These are phyloP conservation scores for Barnettozyma sucrosica DNA, from an alignment of 805 yeast genomes.

Conservation along the genomic window DNA sequence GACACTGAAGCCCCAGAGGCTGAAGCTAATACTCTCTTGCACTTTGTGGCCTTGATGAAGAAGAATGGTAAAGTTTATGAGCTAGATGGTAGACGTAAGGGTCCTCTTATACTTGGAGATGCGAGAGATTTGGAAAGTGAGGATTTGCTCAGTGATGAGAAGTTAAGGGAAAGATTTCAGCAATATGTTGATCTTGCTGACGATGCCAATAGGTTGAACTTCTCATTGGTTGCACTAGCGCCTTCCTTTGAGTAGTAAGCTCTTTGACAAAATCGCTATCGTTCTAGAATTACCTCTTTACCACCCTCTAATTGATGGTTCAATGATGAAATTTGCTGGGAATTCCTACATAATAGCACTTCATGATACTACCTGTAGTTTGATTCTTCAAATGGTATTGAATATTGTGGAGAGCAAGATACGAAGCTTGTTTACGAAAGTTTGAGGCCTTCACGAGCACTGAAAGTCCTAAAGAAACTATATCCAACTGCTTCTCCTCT, in stretches of 20 bases:
- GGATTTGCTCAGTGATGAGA: conserved; percentile 50
- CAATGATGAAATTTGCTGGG: not conserved
- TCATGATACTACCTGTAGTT: not conserved
- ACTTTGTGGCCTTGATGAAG: conserved; percentile 71
- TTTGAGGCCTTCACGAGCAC: no score
- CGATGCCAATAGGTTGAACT: conserved; percentile 53
- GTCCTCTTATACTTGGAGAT: conserved; percentile 61
- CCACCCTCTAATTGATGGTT: not conserved
- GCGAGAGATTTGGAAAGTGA: conserved; percentile 25
- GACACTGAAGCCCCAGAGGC: conserved; percentile 60
- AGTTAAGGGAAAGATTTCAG: conserved; percentile 50
- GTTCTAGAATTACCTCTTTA: not conserved
- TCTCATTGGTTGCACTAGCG: conserved; percentile 73
- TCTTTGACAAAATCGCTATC: not conserved
- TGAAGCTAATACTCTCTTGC: conserved; percentile 51
- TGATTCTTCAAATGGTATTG: not conserved
- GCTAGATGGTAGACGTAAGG: conserved; percentile 81
- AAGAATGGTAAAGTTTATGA: conserved; percentile 62
- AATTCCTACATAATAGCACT: not conserved
- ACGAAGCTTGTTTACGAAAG: not conserved
- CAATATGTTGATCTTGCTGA: conserved; percentile 61
- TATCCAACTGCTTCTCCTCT: not conserved
- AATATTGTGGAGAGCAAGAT: not conserved
- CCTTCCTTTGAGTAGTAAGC: conserved; percentile 38
- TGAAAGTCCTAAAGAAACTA: not conserved